These are phyloP conservation scores for Chalciporus sphaerocephalus DNA, from an alignment of 768 basidiomycete species.

Conservation along the genomic window DNA sequence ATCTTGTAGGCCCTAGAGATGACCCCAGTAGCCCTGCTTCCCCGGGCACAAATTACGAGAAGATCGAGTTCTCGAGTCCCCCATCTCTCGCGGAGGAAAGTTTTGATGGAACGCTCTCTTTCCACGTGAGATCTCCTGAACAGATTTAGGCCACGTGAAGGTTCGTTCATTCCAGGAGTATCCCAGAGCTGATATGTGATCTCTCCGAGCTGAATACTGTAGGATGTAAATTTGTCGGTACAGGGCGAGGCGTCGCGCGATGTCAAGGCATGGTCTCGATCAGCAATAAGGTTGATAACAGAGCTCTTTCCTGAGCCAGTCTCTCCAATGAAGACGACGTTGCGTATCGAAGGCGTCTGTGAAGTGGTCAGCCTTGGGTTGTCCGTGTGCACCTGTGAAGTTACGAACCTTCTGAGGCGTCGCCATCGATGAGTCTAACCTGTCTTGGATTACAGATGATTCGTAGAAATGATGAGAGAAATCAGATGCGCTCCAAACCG, in stretches of 20 bases:
- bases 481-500: no score
- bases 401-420: constrained; percentile 7
- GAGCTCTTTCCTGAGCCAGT: constrained; percentile 38
- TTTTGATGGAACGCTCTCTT: constrained; percentile 11
- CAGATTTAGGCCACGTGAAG: constrained; percentile 1
- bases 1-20: constrained; percentile 15
- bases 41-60: constrained; percentile 21
- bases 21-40: constrained; percentile 13
- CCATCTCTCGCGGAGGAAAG: constrained; percentile 31
- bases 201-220: constrained; percentile 22
- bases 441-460: background rate
- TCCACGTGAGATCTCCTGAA: constrained; percentile 6
- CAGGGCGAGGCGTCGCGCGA: constrained; percentile 30
- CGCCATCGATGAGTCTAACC: background rate
- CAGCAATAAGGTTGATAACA: constrained; percentile 38
- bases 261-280: constrained; percentile 16
- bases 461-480: no score
- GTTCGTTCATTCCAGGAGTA: constrained; percentile 29
- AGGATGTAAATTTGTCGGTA: constrained; percentile 25
- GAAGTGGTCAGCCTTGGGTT: constrained; percentile 1
- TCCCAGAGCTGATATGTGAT: constrained; percentile 27
- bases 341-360: constrained; percentile 15
- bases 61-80: constrained; percentile 18
- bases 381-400: background rate
- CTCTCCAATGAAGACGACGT: constrained; percentile 37